Evolutionary conservation across 495 filamentous ascomycete genomes (phyloP).

Genomic region (Amorphotheca resinae): DNA sequence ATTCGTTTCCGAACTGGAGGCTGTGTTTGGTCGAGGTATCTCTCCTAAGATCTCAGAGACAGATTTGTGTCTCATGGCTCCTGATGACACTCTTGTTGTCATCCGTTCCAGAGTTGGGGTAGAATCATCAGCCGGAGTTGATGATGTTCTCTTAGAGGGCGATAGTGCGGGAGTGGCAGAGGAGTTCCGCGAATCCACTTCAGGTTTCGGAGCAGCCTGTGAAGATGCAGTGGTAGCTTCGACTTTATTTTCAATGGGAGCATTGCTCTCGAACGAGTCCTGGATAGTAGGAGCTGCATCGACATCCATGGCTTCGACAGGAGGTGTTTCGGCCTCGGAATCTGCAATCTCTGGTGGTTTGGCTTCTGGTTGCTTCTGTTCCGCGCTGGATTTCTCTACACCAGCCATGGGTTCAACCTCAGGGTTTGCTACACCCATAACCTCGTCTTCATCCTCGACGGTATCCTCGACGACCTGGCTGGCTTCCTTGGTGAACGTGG

Average conservation of each 20-base stretch:
- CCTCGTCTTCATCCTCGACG: conserved; percentile 13
- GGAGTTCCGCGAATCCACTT: conserved; percentile 11
- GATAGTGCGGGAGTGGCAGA: conserved; percentile 18
- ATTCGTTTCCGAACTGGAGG: conserved; percentile 13
- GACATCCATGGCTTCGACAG: conserved; percentile 14
- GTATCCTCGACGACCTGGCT: conserved; percentile 10
- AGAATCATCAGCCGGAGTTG: conserved; percentile 16
- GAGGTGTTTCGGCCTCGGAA: conserved; percentile 11
- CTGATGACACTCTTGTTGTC: conserved; percentile 53
- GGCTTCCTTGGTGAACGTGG: conserved; percentile 10
- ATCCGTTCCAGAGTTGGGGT: conserved; percentile 38
- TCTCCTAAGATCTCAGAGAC: conserved; percentile 63
- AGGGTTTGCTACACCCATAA: conserved; percentile 5
- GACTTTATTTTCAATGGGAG: conserved; percentile 1
- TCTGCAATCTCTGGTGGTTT: conserved; percentile 13
- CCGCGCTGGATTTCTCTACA: background rate
- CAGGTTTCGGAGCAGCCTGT: conserved; percentile 12
- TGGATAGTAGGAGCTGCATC: conserved; percentile 10
- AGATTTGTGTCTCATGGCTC: conserved; percentile 57
- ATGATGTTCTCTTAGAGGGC: conserved; percentile 12
- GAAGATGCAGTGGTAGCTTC: background rate
- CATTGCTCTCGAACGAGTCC: conserved; percentile 18
- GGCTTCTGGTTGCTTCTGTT: background rate
- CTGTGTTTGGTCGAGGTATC: conserved; percentile 32
- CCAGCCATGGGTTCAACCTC: conserved; percentile 4